phyloP scores from a whole-genome alignment of 2,329 filamentous ascomycete genomes.

The Ambrosiella xylebori region DNA sequence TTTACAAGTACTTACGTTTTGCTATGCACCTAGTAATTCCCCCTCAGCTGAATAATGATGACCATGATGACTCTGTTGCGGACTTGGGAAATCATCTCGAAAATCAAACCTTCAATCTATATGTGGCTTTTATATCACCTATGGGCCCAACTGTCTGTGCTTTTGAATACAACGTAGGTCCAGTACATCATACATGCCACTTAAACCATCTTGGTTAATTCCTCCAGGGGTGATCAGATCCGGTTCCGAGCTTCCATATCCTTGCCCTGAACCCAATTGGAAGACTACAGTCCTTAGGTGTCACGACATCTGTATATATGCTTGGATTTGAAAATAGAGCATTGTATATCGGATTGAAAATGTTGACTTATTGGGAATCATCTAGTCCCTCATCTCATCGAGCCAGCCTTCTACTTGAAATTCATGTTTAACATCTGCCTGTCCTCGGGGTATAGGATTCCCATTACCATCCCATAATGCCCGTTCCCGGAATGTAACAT shows the following conservation, averaged over 20 bases:
- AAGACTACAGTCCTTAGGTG: not conserved
- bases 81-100: too few relatives aligned
- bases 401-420: conserved; percentile 41
- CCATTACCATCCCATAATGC: conserved; percentile 43
- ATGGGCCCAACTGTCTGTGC: not conserved
- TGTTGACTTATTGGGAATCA: not conserved
- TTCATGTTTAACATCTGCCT: conserved; percentile 37
- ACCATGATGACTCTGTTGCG: too few relatives aligned
- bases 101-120: too few relatives aligned
- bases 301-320: not conserved
- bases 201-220: not conserved
- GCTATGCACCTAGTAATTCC: too few relatives aligned
- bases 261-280: not conserved
- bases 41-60: too few relatives aligned
- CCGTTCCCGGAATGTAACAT: conserved; percentile 41
- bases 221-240: not conserved
- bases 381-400: conserved; percentile 15
- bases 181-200: not conserved
- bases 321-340: not conserved
- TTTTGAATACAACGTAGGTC: too few relatives aligned
- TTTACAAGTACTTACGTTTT: too few relatives aligned
- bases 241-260: not conserved
- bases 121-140: too few relatives aligned
- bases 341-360: not conserved
- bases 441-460: conserved; percentile 32